Conservation (phyloP, 2,329 filamentous ascomycete genomes). For the Cladosporium phlei region DNA sequence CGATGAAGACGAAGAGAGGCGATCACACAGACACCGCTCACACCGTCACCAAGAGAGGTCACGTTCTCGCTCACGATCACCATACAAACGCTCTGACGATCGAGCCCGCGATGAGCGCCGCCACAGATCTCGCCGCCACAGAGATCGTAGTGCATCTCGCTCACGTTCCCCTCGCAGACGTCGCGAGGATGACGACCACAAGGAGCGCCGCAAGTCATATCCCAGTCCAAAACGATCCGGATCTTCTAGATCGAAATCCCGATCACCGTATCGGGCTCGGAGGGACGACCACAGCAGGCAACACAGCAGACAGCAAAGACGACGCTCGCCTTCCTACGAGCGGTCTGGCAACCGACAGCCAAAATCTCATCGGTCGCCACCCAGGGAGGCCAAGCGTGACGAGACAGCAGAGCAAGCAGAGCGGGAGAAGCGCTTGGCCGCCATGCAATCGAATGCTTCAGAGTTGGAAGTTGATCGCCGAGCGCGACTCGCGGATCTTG, state of each 20-base stretch:
- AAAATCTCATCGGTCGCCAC: slow-evolving; percentile 26
- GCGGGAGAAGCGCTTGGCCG: slow-evolving; percentile 35
- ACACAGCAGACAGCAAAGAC: slow-evolving; percentile 13
- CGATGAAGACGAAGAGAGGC: slow-evolving; percentile 31
- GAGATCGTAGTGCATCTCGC: slow-evolving; percentile 26
- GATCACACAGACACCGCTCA: slow-evolving; percentile 28
- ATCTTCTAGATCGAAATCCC: slow-evolving; percentile 32
- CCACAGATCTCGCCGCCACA: slow-evolving; percentile 23
- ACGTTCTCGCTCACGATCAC: slow-evolving; percentile 23
- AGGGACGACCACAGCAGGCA: slow-evolving; percentile 17
- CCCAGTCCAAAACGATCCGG: slow-evolving; percentile 33
- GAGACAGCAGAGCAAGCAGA: slow-evolving; percentile 29
- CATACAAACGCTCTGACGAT: slow-evolving; percentile 18
- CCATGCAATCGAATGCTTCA: slow-evolving; percentile 41
- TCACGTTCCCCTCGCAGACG: slow-evolving; percentile 38
- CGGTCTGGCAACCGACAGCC: slow-evolving; percentile 14
- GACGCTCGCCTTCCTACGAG: slow-evolving; percentile 21
- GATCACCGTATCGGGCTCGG: slow-evolving; percentile 27
- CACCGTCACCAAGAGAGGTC: slow-evolving; percentile 25
- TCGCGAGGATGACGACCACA: slow-evolving; percentile 30
- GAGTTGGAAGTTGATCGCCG: slow-evolving; percentile 68
- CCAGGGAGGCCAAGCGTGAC: slow-evolving; percentile 17
- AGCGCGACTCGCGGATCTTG: slow-evolving; percentile 61
- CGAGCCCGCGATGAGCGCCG: slow-evolving; percentile 20
- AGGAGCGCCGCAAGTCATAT: slow-evolving; percentile 29